Base-by-base conservation (phyloP, 805 yeast genomes). In the Zygosaccharomyces siamensis region DNA sequence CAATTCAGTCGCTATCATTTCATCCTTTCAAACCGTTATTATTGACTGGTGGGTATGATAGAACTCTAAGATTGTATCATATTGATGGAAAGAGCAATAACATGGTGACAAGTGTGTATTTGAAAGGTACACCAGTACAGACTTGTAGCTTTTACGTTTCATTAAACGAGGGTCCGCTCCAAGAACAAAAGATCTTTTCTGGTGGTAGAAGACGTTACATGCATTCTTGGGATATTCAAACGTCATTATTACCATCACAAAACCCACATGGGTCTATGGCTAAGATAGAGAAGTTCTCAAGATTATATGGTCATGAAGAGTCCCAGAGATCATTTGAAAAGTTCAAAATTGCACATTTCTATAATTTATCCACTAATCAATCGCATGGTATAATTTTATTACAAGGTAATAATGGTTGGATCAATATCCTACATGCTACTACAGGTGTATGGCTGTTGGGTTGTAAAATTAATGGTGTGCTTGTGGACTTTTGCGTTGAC, bases 161-260 rank as follows among this genome's bases (percentile, higher is more conserved):
- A 3, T 58, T 59, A 31, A 45, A 47, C 11, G 45, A 53, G 23
- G 37, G 35, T n/a, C 39, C 45, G 6, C 18, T 30, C 68, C 72
- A 52, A 56, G 53, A 76, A 72, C 61, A 72, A 74, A 57, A 70
- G 72, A 52, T 92, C 7, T 84, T 80, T 62, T 86, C 95, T 2
- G 96, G 86, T 52, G 99, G 98, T 51, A 81, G 97, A 70, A 80
- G 99, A 72, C 77, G 87, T 49, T 90, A 84, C 64, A 83, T 93
- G 88, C 88, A 86, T 69, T 83, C 89, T 43, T 90, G 98, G 96
- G 90, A 89, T 66, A 73, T 93, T 44, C 79, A 80, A 12, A 71
- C 77, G 1, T 89, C 92, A 10, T 45, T 54, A 28, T 43, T 53
- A 20, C 48, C 51, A 28, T 39, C 51, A 20, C 43, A 41, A 33